These are phyloP conservation scores for Fusarium annulatum DNA, from an alignment of 2,329 filamentous ascomycete genomes.

Conservation along the genomic window DNA sequence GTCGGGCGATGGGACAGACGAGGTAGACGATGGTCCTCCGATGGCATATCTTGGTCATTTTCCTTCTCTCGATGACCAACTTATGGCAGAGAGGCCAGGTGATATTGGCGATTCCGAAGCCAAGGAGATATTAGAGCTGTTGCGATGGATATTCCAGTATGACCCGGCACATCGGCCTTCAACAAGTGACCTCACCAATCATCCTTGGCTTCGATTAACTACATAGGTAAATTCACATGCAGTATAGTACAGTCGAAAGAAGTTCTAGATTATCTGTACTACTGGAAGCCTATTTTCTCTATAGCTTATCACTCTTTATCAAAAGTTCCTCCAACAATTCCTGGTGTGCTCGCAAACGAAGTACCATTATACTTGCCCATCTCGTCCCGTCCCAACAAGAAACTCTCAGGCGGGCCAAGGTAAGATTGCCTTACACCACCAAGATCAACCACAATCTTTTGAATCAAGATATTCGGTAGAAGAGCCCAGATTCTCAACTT, in stretches of 20 bases:
- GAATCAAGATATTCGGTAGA: slow-evolving; percentile 63
- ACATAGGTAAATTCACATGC: rapidly evolving
- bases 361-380: slow-evolving; percentile 26
- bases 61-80: neutral
- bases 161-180: neutral
- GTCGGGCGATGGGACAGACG: rapidly evolving
- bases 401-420: slow-evolving; percentile 67
- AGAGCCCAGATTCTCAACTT: slow-evolving; percentile 63
- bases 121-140: neutral
- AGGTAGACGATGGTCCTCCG: neutral
- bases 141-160: neutral
- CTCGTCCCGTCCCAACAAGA: slow-evolving; percentile 45
- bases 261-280: rapidly evolving
- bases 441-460: slow-evolving; percentile 67
- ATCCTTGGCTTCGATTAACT: neutral
- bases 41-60: neutral
- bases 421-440: slow-evolving; percentile 66
- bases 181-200: neutral
- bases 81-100: neutral
- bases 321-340: neutral
- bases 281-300: rapidly evolving
- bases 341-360: slow-evolving; percentile 8
- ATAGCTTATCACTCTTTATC: neutral
- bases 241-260: rapidly evolving
- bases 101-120: neutral